These are phyloP conservation scores for Bertia moriformis DNA, from an alignment of 2,329 filamentous ascomycete species.

Conservation along the genomic window DNA sequence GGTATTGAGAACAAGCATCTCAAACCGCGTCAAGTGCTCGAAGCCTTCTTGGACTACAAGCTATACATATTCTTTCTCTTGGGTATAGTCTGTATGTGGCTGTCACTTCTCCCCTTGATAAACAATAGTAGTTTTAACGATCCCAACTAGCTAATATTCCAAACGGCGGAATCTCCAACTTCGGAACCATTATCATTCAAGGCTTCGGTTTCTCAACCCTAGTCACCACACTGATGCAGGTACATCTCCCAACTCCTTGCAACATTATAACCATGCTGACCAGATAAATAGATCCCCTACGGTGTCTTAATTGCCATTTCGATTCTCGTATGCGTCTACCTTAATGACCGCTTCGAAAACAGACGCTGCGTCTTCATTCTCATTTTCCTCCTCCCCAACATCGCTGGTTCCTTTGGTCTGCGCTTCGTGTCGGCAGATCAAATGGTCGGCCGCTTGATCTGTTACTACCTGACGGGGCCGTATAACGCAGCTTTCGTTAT, in stretches of 20 bases:
- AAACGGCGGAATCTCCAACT: constrained; percentile 9
- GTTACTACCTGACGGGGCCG: constrained; percentile 35
- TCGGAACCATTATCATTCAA: constrained; percentile 11
- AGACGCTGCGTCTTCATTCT: constrained; percentile 29
- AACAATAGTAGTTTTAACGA: constrained; percentile 9
- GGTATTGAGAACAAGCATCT: constrained; percentile 11
- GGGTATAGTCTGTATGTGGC: constrained; percentile 13
- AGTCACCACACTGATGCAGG: constrained; percentile 9
- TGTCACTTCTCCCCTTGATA: constrained; percentile 12
- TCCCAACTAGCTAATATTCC: constrained; percentile 7
- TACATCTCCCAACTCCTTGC: background rate
- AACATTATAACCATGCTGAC: background rate
- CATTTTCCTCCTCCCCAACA: constrained; percentile 33
- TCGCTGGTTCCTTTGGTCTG: constrained; percentile 35
- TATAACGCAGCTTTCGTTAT: constrained; percentile 37
- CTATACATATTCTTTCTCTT: constrained; percentile 14
- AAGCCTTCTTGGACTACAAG: constrained; percentile 12
- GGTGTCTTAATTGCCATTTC: constrained; percentile 31
- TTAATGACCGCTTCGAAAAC: constrained; percentile 30
- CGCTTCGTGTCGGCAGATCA: constrained; percentile 26
- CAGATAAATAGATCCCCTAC: constrained; percentile 7
- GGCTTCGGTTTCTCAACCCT: constrained; percentile 10
- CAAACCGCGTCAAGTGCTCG: constrained; percentile 11
- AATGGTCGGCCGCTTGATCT: constrained; percentile 28
- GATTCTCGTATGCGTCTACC: constrained; percentile 28